A percentile compares a stretch with the other conserved stretches of the same genome.
Evolutionary conservation across 306 rosid species (phyloP).

Genomic region (Lablab purpureus): DNA sequence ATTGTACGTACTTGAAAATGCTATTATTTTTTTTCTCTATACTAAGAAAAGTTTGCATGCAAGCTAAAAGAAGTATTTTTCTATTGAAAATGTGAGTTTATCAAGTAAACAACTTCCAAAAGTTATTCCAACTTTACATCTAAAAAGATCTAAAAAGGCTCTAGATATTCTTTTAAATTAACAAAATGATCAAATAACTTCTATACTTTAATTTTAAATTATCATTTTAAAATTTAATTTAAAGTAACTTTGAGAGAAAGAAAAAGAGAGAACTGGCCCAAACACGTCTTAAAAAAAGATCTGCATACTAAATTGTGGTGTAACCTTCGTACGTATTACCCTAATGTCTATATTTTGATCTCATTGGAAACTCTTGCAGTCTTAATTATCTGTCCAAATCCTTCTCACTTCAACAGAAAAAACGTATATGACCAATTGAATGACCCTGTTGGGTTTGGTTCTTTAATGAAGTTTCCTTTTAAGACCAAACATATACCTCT

Average conservation of each 20-base stretch:
- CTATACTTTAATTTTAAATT: background rate
- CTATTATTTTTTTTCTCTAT: too few species aligned
- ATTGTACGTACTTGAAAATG: background rate
- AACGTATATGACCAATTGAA: constrained; percentile 4
- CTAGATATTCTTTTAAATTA: background rate
- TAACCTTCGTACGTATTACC: background rate
- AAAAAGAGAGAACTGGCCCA: background rate
- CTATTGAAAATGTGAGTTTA: too few species aligned
- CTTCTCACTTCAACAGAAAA: background rate
- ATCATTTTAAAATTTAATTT: too few species aligned
- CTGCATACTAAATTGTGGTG: background rate
- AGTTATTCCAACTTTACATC: too few species aligned
- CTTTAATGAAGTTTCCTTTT: background rate
- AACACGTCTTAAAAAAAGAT: background rate
- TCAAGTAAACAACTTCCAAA: too few species aligned
- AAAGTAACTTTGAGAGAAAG: background rate
- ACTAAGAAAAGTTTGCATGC: too few species aligned
- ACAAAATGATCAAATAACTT: background rate
- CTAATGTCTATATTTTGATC: background rate
- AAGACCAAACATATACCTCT: background rate
- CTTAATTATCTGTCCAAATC: background rate
- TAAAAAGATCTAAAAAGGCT: too few species aligned
- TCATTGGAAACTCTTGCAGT: background rate
- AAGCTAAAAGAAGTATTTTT: too few species aligned
- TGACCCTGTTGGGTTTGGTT: background rate